Percentiles rank a stretch among this genome's conserved stretches.
Conservation (phyloP, 371 early-diverging fungal species). For the Actinomucor elegans region DNA sequence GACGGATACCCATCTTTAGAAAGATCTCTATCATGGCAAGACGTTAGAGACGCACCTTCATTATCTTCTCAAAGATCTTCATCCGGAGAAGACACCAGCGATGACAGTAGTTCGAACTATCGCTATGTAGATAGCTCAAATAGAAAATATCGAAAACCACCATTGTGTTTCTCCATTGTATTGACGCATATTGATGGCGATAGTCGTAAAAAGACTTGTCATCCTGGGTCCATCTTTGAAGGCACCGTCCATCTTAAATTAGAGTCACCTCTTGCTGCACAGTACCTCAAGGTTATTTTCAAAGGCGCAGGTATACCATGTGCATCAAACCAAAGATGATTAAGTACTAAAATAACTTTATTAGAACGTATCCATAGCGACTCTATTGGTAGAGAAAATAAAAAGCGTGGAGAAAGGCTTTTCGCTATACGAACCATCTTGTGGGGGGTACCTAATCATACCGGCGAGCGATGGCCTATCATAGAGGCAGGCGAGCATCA, state of each 20-base stretch:
- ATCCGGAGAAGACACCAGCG: neutral
- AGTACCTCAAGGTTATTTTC: constrained; percentile 35
- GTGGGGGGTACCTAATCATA: constrained; percentile 22
- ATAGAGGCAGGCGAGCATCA: constrained; percentile 32
- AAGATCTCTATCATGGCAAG: constrained; percentile 13
- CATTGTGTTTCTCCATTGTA: constrained; percentile 12
- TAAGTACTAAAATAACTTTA: neutral
- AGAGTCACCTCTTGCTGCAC: constrained; percentile 30
- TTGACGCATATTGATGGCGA: constrained; percentile 15
- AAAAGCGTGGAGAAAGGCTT: constrained; percentile 22
- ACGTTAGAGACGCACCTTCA: neutral
- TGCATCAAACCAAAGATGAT: neutral
- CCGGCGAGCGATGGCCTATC: constrained; percentile 19
- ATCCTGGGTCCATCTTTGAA: constrained; percentile 38
- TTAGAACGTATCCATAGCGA: constrained; percentile 33
- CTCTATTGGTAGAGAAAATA: constrained; percentile 16
- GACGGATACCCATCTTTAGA: too few species aligned
- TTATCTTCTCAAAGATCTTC: neutral
- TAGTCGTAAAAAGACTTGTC: constrained; percentile 11
- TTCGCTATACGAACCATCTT: constrained; percentile 33
- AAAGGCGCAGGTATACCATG: constrained; percentile 31
- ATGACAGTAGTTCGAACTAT: constrained; percentile 1
- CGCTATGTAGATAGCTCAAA: constrained; percentile 8
- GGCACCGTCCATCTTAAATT: constrained; percentile 30
- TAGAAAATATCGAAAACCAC: constrained; percentile 23